Conservation (phyloP, 768 basidiomycete genomes). For the Suillus clintonianus region DNA sequence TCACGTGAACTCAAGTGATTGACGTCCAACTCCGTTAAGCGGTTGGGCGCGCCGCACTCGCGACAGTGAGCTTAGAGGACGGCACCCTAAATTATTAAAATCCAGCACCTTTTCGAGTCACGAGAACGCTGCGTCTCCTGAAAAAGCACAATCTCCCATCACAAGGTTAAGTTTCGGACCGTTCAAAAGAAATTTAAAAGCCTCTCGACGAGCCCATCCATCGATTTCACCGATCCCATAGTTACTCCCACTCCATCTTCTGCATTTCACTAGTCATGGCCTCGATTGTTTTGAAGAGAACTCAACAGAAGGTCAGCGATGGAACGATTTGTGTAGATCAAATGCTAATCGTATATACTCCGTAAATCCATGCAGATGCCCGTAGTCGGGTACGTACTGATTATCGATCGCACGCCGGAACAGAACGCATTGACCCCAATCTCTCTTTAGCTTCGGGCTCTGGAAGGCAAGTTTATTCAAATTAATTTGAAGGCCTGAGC, state of each 20-base stretch:
- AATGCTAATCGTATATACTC: not conserved
- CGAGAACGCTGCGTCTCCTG: conserved; percentile 5
- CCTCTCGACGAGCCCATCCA: not conserved
- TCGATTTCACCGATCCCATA: not conserved
- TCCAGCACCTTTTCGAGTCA: conserved; percentile 7
- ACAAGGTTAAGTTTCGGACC: conserved; percentile 12
- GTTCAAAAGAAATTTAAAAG: conserved; percentile 2
- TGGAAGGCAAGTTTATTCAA: conserved; percentile 59
- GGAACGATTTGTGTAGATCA: conserved; percentile 3
- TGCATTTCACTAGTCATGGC: conserved; percentile 41
- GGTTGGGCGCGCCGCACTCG: not conserved
- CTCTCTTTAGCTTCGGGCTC: conserved; percentile 56
- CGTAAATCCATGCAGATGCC: conserved; percentile 55
- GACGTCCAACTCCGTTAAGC: no score
- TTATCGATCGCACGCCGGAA: not conserved
- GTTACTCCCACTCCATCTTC: conserved; percentile 12
- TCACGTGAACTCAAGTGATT: not conserved
- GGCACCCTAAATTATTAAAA: conserved; percentile 6
- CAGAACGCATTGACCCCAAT: conserved; percentile 7
- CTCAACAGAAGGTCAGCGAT: conserved; percentile 53
- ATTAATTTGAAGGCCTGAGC: not conserved
- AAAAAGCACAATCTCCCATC: conserved; percentile 5
- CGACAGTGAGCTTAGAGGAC: not conserved
- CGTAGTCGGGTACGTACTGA: conserved; percentile 53
- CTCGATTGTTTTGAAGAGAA: conserved; percentile 56